Evolutionary conservation across 495 filamentous ascomycete species (phyloP), one percentile per base, ranked within the genome.

Genomic region (Aspergillus baeticus): DNA sequence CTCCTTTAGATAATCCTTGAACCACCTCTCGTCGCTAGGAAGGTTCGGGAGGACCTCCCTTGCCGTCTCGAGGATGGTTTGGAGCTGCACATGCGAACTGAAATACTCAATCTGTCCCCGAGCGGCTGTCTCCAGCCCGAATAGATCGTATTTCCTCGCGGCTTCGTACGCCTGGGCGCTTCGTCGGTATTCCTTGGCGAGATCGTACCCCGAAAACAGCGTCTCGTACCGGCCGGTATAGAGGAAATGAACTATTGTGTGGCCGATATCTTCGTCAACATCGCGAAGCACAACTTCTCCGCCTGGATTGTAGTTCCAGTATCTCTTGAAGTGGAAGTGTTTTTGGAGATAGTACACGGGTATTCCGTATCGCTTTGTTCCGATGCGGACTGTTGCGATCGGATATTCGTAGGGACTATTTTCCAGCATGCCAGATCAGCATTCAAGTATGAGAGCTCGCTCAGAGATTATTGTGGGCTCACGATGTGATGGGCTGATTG

Each of bases 161-260:
- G 62, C 58, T 14, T 61, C 54, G 31, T 64, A 64, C 13, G 48
- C 55, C 7, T 44, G 22, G 37, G 53, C 26, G 21, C 50, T 53
- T 38, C 57, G 58, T 36, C 21, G 18, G 17, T 58, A 64, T 43
- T 64, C 62, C 11, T 18, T 23, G 26, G 13, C 15, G 11, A 26
- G 29, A n/a, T 46, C 23, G 15, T 23, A 17, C 6, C 44, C 33
- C 21, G 39, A 49, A 11, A 31, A 6, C 4, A 61, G 33, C 4
- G 62, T 64, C 51, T 64, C 58, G 37, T 61, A 64, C 6, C 17
- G 14, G 7, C 62, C 62, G 22, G 58, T 35, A n/a, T 56, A 59
- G n/a, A 64, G 23, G 33, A 61, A 64, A 49, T 61, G 58, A 1
- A 64, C 39, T 4, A 64, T 34, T 1, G 62, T 64, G 21, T 64